phyloP scores from a whole-genome alignment of 768 basidiomycete species.

The Phaeotremella skinneri region DNA sequence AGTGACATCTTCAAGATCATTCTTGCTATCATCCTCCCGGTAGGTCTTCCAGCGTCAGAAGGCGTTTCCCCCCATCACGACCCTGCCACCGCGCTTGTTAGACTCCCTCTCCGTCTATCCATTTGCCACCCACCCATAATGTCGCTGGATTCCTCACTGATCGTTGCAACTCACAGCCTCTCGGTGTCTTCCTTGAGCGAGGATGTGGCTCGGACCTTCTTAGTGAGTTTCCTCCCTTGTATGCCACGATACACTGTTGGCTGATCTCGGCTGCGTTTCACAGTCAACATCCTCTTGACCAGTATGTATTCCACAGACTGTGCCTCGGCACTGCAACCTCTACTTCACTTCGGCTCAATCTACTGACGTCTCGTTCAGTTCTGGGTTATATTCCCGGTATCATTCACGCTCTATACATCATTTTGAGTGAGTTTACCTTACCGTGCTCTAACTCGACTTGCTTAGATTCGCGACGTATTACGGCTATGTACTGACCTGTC shows the following conservation, averaged over 20 bases:
- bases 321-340: neutral
- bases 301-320: conserved; percentile 39
- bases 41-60: conserved; percentile 6
- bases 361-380: conserved; percentile 51
- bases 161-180: conserved; percentile 55
- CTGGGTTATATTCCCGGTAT: conserved; percentile 71
- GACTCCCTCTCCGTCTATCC: neutral
- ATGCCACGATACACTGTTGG: neutral
- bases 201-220: conserved; percentile 77
- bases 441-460: neutral
- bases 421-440: conserved; percentile 27
- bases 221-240: conserved; percentile 45
- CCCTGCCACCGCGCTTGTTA: neutral
- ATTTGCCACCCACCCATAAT: conserved; percentile 5
- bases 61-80: conserved; percentile 2
- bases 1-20: conserved; percentile 48
- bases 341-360: conserved; percentile 1
- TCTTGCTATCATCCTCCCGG: conserved; percentile 40
- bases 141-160: neutral
- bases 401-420: conserved; percentile 47
- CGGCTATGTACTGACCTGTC: neutral
- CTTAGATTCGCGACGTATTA: neutral
- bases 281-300: conserved; percentile 71
- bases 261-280: conserved; percentile 32
- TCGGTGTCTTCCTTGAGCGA: conserved; percentile 84